A percentile compares a stretch with the other conserved stretches of the same genome.
phyloP scores from a whole-genome alignment of 2,329 filamentous ascomycete species.

The Aureobasidium uvarum region DNA sequence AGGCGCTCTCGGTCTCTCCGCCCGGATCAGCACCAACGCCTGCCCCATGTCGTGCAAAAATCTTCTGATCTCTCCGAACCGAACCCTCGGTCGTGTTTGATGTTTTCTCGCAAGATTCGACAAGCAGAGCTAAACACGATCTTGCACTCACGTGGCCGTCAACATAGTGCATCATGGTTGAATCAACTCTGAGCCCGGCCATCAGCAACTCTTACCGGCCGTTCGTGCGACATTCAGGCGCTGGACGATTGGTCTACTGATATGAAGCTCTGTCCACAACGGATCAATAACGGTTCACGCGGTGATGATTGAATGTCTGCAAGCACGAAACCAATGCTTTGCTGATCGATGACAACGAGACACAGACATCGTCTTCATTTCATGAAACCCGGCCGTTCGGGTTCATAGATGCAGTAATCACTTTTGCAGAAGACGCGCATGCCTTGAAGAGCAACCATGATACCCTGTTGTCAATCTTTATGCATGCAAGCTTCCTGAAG shows the following conservation, averaged over 20 bases:
- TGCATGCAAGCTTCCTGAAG: slow-evolving; percentile 25
- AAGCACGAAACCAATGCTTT: neutral
- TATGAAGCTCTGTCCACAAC: slow-evolving; percentile 10
- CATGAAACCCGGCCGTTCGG: neutral
- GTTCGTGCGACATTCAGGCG: slow-evolving; percentile 15
- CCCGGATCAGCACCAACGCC: slow-evolving; percentile 26
- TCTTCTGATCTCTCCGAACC: slow-evolving; percentile 19
- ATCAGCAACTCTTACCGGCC: slow-evolving; percentile 11
- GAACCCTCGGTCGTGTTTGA: slow-evolving; percentile 14
- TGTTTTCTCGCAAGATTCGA: slow-evolving; percentile 1
- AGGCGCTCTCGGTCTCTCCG: slow-evolving; percentile 24
- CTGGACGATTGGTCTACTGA: slow-evolving; percentile 18
- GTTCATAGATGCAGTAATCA: neutral
- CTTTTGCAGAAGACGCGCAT: slow-evolving; percentile 11
- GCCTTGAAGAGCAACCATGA: neutral
- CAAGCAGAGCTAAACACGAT: slow-evolving; percentile 1
- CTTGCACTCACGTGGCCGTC: slow-evolving; percentile 23
- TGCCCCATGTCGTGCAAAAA: slow-evolving; percentile 23
- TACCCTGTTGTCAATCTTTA: slow-evolving; percentile 16
- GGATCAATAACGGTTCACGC: slow-evolving; percentile 20
- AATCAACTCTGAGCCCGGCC: neutral
- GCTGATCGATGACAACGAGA: neutral
- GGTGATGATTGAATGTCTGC: slow-evolving; percentile 1
- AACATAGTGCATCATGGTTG: neutral
- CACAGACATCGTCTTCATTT: neutral